phyloP scores from a whole-genome alignment of 108 stramenopile species.

The Discostella pseudostelligera region DNA sequence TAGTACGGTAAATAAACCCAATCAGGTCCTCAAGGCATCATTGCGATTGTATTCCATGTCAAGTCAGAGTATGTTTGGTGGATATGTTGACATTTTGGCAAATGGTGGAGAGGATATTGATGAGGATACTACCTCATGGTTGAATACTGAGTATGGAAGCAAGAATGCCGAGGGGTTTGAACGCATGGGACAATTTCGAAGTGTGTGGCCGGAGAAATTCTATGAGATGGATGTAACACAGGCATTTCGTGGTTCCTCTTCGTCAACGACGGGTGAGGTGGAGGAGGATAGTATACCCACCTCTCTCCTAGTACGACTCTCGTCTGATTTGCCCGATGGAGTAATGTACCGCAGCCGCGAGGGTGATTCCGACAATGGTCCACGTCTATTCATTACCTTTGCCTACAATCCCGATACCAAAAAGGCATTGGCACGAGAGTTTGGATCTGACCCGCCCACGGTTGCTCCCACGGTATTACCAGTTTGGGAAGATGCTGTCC shows the following conservation, averaged over 20 bases:
- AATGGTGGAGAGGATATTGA: slow-evolving; percentile 25
- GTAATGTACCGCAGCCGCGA: slow-evolving; percentile 32
- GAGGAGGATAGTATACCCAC: not conserved
- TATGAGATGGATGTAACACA: slow-evolving; percentile 9
- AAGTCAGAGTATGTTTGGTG: slow-evolving; percentile 15
- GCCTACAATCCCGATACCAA: slow-evolving; percentile 26
- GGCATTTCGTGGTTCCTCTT: slow-evolving; percentile 16
- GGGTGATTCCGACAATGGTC: slow-evolving; percentile 19
- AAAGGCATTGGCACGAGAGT: slow-evolving; percentile 10
- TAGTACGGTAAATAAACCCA: slow-evolving; percentile 5
- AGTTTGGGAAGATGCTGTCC: slow-evolving; percentile 20
- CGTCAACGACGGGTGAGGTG: not conserved
- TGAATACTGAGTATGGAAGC: slow-evolving; percentile 5
- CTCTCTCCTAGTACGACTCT: not conserved
- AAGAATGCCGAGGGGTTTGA: not conserved
- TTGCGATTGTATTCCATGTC: slow-evolving; percentile 25
- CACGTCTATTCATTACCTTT: slow-evolving; percentile 14
- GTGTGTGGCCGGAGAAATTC: slow-evolving; percentile 1
- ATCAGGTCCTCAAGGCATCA: slow-evolving; percentile 5
- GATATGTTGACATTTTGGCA: slow-evolving; percentile 6
- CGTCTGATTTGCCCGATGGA: slow-evolving; percentile 17
- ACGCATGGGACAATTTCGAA: slow-evolving; percentile 9
- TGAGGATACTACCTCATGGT: slow-evolving; percentile 13
- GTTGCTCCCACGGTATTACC: slow-evolving; percentile 19
- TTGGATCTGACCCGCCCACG: slow-evolving; percentile 30